Evolutionary conservation across 2,329 filamentous ascomycete genomes (phyloP), one percentile per base, ranked within the genome.

Genomic region (Penicillium palitans): DNA sequence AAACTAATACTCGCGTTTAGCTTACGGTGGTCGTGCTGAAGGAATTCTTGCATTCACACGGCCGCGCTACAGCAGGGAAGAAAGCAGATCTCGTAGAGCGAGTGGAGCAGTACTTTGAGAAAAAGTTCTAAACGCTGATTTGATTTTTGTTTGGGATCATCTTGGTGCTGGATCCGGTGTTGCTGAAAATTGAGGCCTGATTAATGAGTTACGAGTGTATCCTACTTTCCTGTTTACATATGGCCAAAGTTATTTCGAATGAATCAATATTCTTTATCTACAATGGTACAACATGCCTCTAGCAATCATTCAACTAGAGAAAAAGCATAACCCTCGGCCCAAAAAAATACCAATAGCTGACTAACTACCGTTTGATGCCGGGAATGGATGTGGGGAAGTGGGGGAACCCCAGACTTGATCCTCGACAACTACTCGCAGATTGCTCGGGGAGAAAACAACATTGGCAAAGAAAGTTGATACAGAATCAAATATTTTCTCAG

Each of bases 11-110:
- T 35, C 29, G 9, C 17, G 9, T 50, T 17, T 53, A 78, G 74
- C 73, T 83, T 65, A 83, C 79, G 4, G 73, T 82, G 19, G 66
- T 74, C 13, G 66, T 75, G 21, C 67, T 83, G 37, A 83, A 80
- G 59, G 75, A 76, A 1, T 83, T 80, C 64, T 67, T 82, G 19
- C 68, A 65, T n/a, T 58, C 67, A 5, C 78, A 80, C 56, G 75
- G 77, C 44, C 69, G 81, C 17, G 68, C 74, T 29, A 66, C 69
- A 10, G 67, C 72, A 24, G 80, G 80, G 2, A 82, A 80, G 64
- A 83, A 83, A 61, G 78, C 74, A 6, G 80, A 82, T 57, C 70
- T 83, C 33, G 70, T 83, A n/a, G 79, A 82, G 40, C 72, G 75
- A 39, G 74, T 83, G 33, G 80, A 83, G 60, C 75, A 76, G 55